Percentiles rank a stretch among this genome's conserved stretches.
These are phyloP conservation scores for Penicillium dipodomyicola DNA, from an alignment of 495 filamentous ascomycete species.

Conservation along the genomic window DNA sequence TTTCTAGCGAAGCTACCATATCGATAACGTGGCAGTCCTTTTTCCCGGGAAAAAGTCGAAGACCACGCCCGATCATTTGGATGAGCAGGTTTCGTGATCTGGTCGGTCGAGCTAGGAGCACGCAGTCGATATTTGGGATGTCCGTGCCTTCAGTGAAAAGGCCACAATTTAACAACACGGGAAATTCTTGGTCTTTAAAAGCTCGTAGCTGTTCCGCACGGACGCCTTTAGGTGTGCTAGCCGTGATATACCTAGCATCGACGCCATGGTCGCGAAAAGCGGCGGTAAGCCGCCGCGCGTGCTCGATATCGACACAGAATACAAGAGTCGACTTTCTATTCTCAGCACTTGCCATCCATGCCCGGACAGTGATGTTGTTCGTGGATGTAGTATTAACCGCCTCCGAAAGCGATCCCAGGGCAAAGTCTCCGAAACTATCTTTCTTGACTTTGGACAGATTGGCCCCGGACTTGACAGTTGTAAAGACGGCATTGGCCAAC, in stretches of 20 bases:
- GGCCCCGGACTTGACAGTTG: conserved; percentile 78
- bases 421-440: conserved; percentile 73
- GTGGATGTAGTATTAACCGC: conserved; percentile 75
- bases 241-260: conserved; percentile 81
- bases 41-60: conserved; percentile 79
- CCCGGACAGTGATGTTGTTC: conserved; percentile 78
- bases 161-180: conserved; percentile 90
- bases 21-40: conserved; percentile 92
- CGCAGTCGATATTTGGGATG: conserved; percentile 94
- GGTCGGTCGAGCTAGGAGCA: conserved; percentile 85
- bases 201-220: conserved; percentile 66
- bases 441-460: conserved; percentile 69
- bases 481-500: conserved; percentile 85
- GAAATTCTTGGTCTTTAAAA: conserved; percentile 75
- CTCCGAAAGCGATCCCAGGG: conserved; percentile 64
- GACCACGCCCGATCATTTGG: conserved; percentile 96
- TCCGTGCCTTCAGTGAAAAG: conserved; percentile 97
- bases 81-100: conserved; percentile 85
- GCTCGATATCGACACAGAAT: conserved; percentile 86
- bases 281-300: conserved; percentile 69
- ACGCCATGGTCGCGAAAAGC: conserved; percentile 74
- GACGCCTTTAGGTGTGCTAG: conserved; percentile 63
- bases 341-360: conserved; percentile 76
- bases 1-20: conserved; percentile 80
- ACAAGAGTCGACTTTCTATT: conserved; percentile 80